Conservation (phyloP, 768 basidiomycete genomes). For the Serendipita sp. region DNA sequence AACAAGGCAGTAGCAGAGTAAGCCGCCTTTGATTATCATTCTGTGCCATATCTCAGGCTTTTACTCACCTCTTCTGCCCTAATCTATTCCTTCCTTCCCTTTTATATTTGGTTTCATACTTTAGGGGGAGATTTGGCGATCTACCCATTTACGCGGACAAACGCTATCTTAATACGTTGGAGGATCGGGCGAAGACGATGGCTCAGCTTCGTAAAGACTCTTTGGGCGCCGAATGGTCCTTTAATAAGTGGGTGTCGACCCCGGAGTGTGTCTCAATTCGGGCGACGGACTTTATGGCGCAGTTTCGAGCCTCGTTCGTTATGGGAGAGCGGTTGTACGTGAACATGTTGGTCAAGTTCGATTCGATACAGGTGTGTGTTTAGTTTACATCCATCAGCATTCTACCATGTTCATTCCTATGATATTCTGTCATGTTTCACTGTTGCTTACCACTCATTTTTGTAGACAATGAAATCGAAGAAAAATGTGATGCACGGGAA, state of each 20-base stretch:
- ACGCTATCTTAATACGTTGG: not conserved
- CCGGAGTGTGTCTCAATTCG: slow-evolving; percentile 1
- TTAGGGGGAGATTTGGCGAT: not conserved
- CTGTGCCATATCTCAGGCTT: no score
- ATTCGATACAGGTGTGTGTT: not conserved
- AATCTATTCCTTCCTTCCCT: not conserved
- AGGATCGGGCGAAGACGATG: not conserved
- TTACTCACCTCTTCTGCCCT: no score
- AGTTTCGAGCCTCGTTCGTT: not conserved
- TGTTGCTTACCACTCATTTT: not conserved
- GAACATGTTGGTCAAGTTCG: slow-evolving; percentile 1
- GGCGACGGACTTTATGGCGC: not conserved
- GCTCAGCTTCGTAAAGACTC: not conserved
- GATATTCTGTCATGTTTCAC: not conserved
- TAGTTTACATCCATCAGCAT: not conserved
- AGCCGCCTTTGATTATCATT: slow-evolving; percentile 9
- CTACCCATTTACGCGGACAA: not conserved
- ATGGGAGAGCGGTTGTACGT: not conserved
- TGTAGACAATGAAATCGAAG: not conserved
- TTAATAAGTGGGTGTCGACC: not conserved
- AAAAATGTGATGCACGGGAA: not conserved
- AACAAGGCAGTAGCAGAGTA: slow-evolving; percentile 27
- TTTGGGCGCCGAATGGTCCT: not conserved
- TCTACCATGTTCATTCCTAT: not conserved
- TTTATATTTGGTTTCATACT: not conserved